These are phyloP conservation scores for California macrophylla DNA, from an alignment of 441 rosid species.

Conservation along the genomic window DNA sequence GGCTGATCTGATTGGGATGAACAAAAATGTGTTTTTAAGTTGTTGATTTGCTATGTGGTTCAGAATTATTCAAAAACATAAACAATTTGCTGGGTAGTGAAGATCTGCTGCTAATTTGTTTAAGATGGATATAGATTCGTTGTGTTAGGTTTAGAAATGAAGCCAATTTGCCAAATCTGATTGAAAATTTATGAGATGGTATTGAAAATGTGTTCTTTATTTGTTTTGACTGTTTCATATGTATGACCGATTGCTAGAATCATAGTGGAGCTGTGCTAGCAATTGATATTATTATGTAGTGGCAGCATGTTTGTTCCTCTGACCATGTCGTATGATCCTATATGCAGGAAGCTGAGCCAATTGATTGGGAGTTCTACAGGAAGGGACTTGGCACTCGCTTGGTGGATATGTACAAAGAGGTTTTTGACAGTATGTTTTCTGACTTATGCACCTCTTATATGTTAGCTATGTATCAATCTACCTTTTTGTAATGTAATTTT, in stretches of 20 bases:
- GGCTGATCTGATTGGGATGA: not conserved
- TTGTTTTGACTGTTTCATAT: not conserved
- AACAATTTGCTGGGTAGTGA: not conserved
- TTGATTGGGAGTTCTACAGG: slow-evolving; percentile 83
- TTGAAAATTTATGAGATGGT: not conserved
- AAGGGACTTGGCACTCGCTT: slow-evolving; percentile 72
- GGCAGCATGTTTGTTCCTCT: not conserved
- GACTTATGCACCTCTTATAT: not conserved
- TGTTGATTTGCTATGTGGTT: not conserved
- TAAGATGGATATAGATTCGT: not conserved
- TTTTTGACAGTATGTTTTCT: slow-evolving; percentile 60
- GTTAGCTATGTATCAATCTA: not conserved
- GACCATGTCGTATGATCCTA: not conserved
- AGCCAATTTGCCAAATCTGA: not conserved
- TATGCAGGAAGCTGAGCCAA: slow-evolving; percentile 80
- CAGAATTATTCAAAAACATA: not conserved
- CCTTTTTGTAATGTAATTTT: not conserved
- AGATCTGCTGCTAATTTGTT: not conserved
- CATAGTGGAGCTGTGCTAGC: not conserved
- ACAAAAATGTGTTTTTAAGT: not conserved
- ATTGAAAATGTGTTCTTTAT: not conserved
- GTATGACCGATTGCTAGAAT: not conserved
- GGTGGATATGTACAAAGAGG: slow-evolving; percentile 89
- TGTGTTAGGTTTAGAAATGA: not conserved
- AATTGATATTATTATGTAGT: not conserved